Percentiles rank a stretch among this genome's conserved stretches.
phyloP scores from a whole-genome alignment of 192 early-diverging fungal species.

The Coemansia sp. region DNA sequence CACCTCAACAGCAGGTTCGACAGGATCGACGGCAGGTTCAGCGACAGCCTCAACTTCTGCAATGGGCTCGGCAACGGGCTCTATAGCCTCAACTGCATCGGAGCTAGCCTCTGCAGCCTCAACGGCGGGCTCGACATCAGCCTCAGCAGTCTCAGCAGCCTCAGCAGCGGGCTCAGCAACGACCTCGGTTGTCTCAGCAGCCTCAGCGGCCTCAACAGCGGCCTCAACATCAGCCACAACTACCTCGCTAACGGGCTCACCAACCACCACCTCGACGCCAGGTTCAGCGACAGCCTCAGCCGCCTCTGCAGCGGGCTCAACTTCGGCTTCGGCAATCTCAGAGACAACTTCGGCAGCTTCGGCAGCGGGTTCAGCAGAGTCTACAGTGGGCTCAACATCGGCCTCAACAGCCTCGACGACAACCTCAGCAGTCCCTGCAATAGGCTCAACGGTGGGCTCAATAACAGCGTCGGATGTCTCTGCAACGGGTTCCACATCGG shows the following conservation, averaged over 20 bases:
- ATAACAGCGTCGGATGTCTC: background rate
- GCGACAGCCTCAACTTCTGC: background rate
- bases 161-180: background rate
- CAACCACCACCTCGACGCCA: background rate
- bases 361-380: background rate
- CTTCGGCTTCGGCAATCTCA: background rate
- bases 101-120: background rate
- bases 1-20: background rate
- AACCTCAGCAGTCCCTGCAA: background rate
- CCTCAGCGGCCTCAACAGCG: background rate
- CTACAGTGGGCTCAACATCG: background rate
- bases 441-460: background rate
- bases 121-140: background rate
- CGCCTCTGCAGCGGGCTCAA: background rate
- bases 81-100: background rate
- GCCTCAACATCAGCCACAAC: background rate
- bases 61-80: background rate
- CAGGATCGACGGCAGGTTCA: background rate
- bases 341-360: background rate
- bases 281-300: background rate
- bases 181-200: background rate
- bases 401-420: background rate
- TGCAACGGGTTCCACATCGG: background rate
- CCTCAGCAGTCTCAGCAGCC: background rate
- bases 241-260: background rate